phyloP scores from a whole-genome alignment of 495 filamentous ascomycete genomes.

The Penicillium canariense region DNA sequence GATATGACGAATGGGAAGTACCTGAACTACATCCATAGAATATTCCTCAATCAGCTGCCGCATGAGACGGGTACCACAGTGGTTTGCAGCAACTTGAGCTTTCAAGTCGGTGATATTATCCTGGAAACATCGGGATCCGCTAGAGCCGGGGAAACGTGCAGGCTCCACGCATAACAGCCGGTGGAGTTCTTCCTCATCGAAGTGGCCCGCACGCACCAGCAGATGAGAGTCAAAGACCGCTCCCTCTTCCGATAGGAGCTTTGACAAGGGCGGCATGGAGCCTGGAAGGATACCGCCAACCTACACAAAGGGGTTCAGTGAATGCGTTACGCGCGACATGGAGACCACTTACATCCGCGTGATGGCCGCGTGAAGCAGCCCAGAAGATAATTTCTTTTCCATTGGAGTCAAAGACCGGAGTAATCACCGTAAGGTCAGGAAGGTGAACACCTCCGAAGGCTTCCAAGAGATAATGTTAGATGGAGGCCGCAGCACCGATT shows the following conservation, averaged over 20 bases:
- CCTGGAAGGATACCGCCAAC: slow-evolving; percentile 89
- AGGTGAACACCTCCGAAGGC: slow-evolving; percentile 75
- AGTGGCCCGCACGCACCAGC: slow-evolving; percentile 76
- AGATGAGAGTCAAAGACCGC: slow-evolving; percentile 84
- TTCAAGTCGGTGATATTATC: slow-evolving; percentile 95
- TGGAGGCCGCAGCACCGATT: no score
- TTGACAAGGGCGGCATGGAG: slow-evolving; percentile 89
- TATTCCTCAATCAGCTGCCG: slow-evolving; percentile 78
- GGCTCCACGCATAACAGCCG: slow-evolving; percentile 72
- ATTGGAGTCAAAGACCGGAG: slow-evolving; percentile 77
- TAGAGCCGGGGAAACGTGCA: slow-evolving; percentile 77
- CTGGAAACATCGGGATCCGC: slow-evolving; percentile 75
- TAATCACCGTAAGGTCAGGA: slow-evolving; percentile 85
- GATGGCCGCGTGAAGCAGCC: slow-evolving; percentile 74
- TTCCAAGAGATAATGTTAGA: no score
- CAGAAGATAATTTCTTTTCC: slow-evolving; percentile 77
- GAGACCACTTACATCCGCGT: no score
- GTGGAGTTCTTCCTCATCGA: slow-evolving; percentile 80
- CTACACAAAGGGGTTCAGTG: no score
- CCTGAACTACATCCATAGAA: slow-evolving; percentile 82
- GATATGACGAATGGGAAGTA: no score
- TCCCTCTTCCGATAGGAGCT: slow-evolving; percentile 86
- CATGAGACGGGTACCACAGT: slow-evolving; percentile 92
- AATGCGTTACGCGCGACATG: no score
- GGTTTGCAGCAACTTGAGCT: slow-evolving; percentile 88